Evolutionary conservation across 768 basidiomycete genomes (phyloP).

Genomic region (Xerocomellus chrysenteron): DNA sequence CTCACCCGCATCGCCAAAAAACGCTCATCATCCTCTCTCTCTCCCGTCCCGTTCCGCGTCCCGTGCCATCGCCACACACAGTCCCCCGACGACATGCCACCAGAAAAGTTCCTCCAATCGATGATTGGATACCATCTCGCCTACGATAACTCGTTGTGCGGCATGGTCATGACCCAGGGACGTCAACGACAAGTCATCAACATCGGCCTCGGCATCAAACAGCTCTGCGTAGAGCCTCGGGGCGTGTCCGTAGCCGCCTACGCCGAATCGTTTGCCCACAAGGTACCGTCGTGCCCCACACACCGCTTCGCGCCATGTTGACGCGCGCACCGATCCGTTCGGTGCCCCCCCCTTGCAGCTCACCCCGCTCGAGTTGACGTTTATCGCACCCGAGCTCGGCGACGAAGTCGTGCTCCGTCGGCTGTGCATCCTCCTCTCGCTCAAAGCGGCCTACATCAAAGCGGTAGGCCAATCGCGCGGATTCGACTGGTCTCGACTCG

Average conservation of each 20-base stretch:
- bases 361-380: constrained; percentile 51
- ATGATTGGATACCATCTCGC: constrained; percentile 81
- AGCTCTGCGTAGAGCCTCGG: constrained; percentile 59
- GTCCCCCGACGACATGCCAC: constrained; percentile 59
- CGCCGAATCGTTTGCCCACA: constrained; percentile 71
- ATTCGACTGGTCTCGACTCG: constrained; percentile 79
- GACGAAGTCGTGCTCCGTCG: constrained; percentile 72
- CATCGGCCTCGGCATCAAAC: constrained; percentile 78
- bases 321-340: not conserved
- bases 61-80: constrained; percentile 17
- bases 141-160: constrained; percentile 65
- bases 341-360: constrained; percentile 23
- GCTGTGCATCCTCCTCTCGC: constrained; percentile 71
- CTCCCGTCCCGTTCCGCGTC: not conserved
- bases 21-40: constrained; percentile 4
- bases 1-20: not conserved
- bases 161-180: constrained; percentile 87
- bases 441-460: constrained; percentile 81
- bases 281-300: constrained; percentile 43
- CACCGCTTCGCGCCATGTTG: not conserved
- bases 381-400: constrained; percentile 48
- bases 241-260: constrained; percentile 61
- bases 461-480: constrained; percentile 80
- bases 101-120: constrained; percentile 63
- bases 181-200: constrained; percentile 72